Evolutionary conservation across 2,329 filamentous ascomycete species (phyloP), one percentile per base, ranked within the genome.

Genomic region (Cercospora beticola): DNA sequence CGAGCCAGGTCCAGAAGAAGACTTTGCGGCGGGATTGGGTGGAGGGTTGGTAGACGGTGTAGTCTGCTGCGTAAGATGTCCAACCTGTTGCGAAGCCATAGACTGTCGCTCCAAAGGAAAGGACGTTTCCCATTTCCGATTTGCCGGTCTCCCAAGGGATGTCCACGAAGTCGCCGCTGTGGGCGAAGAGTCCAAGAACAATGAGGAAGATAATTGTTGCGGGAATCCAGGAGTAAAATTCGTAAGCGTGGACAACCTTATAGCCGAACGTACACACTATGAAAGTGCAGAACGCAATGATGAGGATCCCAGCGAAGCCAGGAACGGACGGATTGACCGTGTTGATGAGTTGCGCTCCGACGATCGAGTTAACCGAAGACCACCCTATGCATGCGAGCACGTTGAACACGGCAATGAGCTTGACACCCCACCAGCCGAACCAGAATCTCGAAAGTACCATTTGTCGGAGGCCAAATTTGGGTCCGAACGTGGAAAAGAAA

Each of bases 371-470:
- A 72, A 93, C 89, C 0, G 89, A 85, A 4, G 89, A 89, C 89
- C 92, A 94, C 61, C 92, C 92, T 5, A 93, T 78, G 75, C 88
- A 92, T 31, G 89, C 88, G 16, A 92, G 81, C 46, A 90, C 81
- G 79, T 92, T 92, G 77, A 93, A 88, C 73, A 90, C 79, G 63
- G 90, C 90, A 76, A 92, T 77, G 56, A 78, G 67, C 67, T 77
- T 78, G 54, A 78, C 76, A 40, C 76, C 77, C 73, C 76, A 77
- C 76, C 76, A 78, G 16, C 91, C 91, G 77, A 93, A 93, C 81
- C 86, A 93, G 80, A 90, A 93, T 40, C 91, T 85, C 10, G 89
- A 89, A n/a, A 94, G 83, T 1, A 93, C 90, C 89, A 94, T 93
- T 76, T 93, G 92, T 65, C 92, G 87, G 71, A 93, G 83, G 4